Base-by-base conservation (phyloP, 805 yeast genomes). In the Candida tallmaniae region DNA sequence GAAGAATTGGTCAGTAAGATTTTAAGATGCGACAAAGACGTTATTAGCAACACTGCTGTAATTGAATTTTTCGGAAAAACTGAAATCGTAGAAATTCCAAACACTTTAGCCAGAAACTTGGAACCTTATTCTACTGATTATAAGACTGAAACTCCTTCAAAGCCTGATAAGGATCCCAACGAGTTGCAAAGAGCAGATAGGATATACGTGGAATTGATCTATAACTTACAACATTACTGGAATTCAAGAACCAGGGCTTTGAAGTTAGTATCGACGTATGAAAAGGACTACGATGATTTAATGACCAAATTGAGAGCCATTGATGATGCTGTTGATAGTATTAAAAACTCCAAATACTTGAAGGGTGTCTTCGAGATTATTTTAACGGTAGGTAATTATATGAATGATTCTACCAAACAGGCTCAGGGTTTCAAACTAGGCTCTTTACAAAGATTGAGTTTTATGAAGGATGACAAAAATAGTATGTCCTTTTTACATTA, bases 401-500 rank as follows among this genome's bases (percentile, higher is more conserved):
- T 83, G 93, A 83, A 83, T 52, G 87, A 80, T 47, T 57, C 68
- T 5, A 66, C 80, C 4, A 83, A 79, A 47, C 72, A 73, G 42
- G 88, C 85, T 0, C 66, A 67, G 22, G 94, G 94, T 14, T 82
- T 83, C 56, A 80, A 74, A 47, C 62, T 83, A 38, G 71, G 79
- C 28, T 80, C 90, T 0, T 65, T 83, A 39, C 84, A 74, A 46
- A 68, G 87, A 51, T 65, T 83, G 41, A 74, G 78, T 23, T 83
- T 82, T 53, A 74, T 83, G 64, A 83, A 83, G 60, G 83, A 80
- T 51, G 76, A 70, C 31, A 77, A 76, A 42, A 82, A 80, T 48
- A 75, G 79, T 43, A 71, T 76, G 65, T 80, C 89, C 0, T 76
- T 83, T 45, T 63, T 83, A 47, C 90, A 83, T 50, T 83, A 80